Base-by-base conservation (phyloP, 2,329 filamentous ascomycete species). In the Cercospora sp. region DNA sequence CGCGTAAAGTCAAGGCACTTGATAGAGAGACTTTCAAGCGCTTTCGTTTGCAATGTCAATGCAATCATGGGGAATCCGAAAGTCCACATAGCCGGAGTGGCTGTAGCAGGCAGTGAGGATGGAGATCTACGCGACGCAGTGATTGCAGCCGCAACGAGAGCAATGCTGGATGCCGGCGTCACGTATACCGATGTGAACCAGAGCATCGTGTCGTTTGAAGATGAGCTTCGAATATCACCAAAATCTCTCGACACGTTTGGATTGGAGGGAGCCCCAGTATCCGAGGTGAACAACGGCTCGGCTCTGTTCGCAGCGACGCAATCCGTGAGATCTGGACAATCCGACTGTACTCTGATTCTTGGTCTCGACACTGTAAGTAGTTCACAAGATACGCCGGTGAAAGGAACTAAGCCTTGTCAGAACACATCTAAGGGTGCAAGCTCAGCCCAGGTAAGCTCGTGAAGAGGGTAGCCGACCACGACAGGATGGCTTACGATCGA, bases 161-260 rank as follows among this genome's bases (percentile, higher is more conserved):
- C 74, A 28, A 57, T 76, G 53, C 57, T 76, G 13, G 74, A 76
- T 63, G 73, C 73, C 13, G 73, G 74, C 10, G 40, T 75, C 16
- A 72, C 72, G 20, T 76, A 75, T 67, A 68, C 65, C 48, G 67
- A 75, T 66, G 66, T 75, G 12, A 68, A 74, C 30, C 61, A 66
- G 57, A 70, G 69, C 58, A 60, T 75, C 23, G 68, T 69, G 7
- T 70, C 68, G 26, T 75, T 70, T 42, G 62, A 72, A 13, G 65
- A 72, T 26, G 64, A 71, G 20, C 45, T 64, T 13, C 60, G 68
- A 20, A 66, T 73, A 60, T 51, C 71, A n/a, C 58, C 33, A 60
- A 48, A 59, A 68, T 62, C 48, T 31, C 71, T 75, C 64, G 63
- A 72, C 30, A 64, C 65, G 4, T 73, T 75, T 58, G 73, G 74